These are phyloP conservation scores for Grifola frondosa DNA, from an alignment of 1,284 basidiomycete species.

Conservation along the genomic window DNA sequence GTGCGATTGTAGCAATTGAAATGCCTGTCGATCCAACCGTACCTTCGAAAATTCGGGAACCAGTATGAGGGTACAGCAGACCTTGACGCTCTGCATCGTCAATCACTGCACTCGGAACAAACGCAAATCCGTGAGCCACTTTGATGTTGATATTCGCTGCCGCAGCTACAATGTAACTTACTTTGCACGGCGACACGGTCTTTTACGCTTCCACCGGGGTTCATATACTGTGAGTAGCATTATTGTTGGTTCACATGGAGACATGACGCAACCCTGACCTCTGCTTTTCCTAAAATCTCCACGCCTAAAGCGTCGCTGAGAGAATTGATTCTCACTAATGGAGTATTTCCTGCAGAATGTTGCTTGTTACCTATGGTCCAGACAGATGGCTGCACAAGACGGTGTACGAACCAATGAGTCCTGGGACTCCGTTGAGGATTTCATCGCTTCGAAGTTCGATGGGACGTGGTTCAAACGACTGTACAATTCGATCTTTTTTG, in stretches of 20 bases:
- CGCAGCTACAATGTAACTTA: constrained; percentile 36
- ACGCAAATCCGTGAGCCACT: neutral
- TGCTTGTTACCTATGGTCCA: neutral
- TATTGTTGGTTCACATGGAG: neutral
- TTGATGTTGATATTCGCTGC: too few relatives aligned
- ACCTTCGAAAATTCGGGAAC: constrained; percentile 95
- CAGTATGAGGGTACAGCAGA: constrained; percentile 82
- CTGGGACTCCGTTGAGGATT: constrained; percentile 72
- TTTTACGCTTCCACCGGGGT: constrained; percentile 97
- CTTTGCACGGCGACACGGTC: constrained; percentile 93
- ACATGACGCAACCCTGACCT: constrained; percentile 56
- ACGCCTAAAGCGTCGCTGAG: constrained; percentile 89
- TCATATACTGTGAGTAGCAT: constrained; percentile 66
- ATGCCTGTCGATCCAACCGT: constrained; percentile 98
- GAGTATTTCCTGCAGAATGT: constrained; percentile 78
- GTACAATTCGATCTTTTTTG: constrained; percentile 37
- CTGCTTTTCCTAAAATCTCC: constrained; percentile 95
- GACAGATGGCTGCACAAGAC: neutral
- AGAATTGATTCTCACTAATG: constrained; percentile 88
- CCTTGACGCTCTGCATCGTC: constrained; percentile 89
- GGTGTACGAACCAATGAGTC: constrained; percentile 70
- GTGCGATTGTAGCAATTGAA: constrained; percentile 90
- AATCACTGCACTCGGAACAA: constrained; percentile 64
- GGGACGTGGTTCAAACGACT: constrained; percentile 52
- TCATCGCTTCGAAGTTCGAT: constrained; percentile 79